Evolutionary conservation across 2,329 filamentous ascomycete genomes (phyloP).

Genomic region (Fonsecaea monophora): DNA sequence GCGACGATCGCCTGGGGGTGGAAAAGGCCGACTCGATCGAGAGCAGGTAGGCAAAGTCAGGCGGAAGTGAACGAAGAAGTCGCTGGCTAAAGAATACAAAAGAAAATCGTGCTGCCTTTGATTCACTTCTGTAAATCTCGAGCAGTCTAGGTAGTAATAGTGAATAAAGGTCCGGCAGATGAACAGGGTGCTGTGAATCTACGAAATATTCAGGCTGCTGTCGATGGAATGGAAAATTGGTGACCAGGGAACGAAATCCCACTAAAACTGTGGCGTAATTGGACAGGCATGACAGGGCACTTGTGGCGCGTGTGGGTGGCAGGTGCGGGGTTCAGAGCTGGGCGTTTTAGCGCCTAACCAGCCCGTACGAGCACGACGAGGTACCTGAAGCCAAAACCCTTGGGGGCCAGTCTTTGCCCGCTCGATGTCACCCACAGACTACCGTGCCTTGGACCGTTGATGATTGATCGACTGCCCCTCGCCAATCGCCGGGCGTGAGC

Average conservation of each 20-base stretch:
- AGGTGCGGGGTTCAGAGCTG: slow-evolving; percentile 1
- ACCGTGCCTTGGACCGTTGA: slow-evolving; percentile 9
- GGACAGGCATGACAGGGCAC: neutral
- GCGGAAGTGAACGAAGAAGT: slow-evolving; percentile 20
- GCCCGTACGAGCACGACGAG: neutral
- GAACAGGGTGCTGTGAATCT: neutral
- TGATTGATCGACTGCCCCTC: slow-evolving; percentile 16
- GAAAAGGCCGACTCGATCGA: slow-evolving; percentile 2
- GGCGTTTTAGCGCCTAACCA: neutral
- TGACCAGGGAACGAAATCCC: neutral
- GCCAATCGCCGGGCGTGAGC: slow-evolving; percentile 19
- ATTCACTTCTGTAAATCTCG: neutral
- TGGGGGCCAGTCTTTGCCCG: slow-evolving; percentile 6
- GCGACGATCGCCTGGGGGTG: neutral
- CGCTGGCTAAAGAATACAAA: slow-evolving; percentile 18
- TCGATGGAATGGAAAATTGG: slow-evolving; percentile 6
- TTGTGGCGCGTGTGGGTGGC: slow-evolving; percentile 4
- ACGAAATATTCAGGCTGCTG: slow-evolving; percentile 1
- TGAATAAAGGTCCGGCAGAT: neutral
- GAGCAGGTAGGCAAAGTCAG: slow-evolving; percentile 1
- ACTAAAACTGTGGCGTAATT: slow-evolving; percentile 2
- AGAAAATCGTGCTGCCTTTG: slow-evolving; percentile 1
- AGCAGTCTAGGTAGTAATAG: neutral
- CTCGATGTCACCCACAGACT: slow-evolving; percentile 5
- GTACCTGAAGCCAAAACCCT: neutral